Evolutionary conservation across 108 stramenopile genomes (phyloP).

Genomic region (Skeletonema menzelii): DNA sequence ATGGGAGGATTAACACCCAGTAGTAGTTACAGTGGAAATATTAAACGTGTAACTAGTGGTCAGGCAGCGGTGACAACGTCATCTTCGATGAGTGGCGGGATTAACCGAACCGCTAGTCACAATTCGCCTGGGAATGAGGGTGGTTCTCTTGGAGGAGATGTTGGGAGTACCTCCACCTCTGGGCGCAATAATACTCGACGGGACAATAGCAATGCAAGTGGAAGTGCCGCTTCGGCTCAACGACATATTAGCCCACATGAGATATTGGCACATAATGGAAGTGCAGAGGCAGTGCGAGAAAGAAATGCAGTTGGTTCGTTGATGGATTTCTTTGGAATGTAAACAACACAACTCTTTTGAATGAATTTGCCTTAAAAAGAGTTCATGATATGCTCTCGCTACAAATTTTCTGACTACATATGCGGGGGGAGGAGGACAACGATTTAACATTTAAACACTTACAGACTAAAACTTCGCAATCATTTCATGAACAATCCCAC

Average conservation of each 20-base stretch:
- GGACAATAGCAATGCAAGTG: neutral
- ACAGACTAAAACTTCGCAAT: slow-evolving; percentile 44
- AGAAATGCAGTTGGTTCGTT: slow-evolving; percentile 46
- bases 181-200: neutral
- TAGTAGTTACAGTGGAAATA: slow-evolving; percentile 1
- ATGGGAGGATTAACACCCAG: slow-evolving; percentile 6
- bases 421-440: neutral
- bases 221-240: neutral
- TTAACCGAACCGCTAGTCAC: neutral
- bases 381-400: neutral
- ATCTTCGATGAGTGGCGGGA: neutral
- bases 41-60: slow-evolving; percentile 18
- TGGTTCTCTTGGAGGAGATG: neutral
- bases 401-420: neutral
- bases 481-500: slow-evolving; percentile 40
- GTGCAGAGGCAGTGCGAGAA: slow-evolving; percentile 48
- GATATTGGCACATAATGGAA: slow-evolving; percentile 46
- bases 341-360: neutral
- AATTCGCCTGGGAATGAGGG: neutral
- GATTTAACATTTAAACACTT: neutral
- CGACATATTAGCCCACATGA: slow-evolving; percentile 49
- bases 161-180: neutral
- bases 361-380: neutral
- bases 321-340: slow-evolving; percentile 54
- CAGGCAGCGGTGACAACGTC: slow-evolving; percentile 9